Evolutionary conservation across 106 monocot genomes (phyloP), one percentile per base, ranked within the genome.

Genomic region (Dendrobium chrysotoxum): DNA sequence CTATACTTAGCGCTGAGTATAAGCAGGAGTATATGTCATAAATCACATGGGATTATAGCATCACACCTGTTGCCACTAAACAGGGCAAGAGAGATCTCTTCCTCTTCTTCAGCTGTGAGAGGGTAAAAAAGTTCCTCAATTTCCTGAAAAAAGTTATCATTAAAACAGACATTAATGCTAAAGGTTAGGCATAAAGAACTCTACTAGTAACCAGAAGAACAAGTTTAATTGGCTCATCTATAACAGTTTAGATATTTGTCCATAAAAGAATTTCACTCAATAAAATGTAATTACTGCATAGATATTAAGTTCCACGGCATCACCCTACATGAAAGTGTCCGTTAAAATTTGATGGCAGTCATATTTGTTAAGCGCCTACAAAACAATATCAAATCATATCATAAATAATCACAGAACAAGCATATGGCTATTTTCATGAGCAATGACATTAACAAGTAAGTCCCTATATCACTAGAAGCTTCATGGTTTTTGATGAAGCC

Each of bases 81-180:
- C 79, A 97, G 68, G 77, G 89, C 90, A 72, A 28, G 35, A 53
- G 81, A 26, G 13, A 97, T 80, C 15, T 65, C 83, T n/a, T 85
- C 72, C 61, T 94, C 94, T 72, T 94, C 97, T 45, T 90, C 88
- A 54, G 90, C 80, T 21, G 90, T 88, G 76, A 97, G 86, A 67
- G 92, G 92, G 66, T 70, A 26, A 89, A 94, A 92, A 28, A 81
- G 84, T 70, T 80, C 86, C 42, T 53, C 35, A 5, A 80, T 28
- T 44, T 90, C 90, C 98, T 92, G 82, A 75, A 85, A 81, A 42
- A 26, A 18, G 18, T 20, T 40, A 76, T 28, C 44, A 28, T 46
- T 28, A 50, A 28, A 41, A 20, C 17, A 74, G 17, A 16, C 20
- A 41, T 74, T 41, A 74, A 41, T 20, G 41, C 74, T 7, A 74